Base-by-base conservation (phyloP, 768 basidiomycete species). In the Agaricus subrufescens region DNA sequence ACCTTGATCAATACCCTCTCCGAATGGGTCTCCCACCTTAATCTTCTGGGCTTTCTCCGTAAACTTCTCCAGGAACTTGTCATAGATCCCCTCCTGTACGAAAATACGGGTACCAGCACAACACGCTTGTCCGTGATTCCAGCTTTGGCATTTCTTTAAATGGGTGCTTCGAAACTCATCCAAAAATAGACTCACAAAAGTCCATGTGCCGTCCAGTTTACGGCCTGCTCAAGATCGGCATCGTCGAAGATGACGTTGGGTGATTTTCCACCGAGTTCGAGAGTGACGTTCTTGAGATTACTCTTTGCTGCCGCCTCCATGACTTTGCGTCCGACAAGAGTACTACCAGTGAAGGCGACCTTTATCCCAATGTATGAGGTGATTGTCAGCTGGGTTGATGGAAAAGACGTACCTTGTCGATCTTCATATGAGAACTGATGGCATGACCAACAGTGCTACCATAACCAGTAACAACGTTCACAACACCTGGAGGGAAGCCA, bases 341-440 rank as follows among this genome's bases (percentile, higher is more conserved):
- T 91, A 57, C 86, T 88, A 2, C 92, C 93, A 0, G 94, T 96
- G 74, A 96, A 95, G 0, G 91, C 87, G 29, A 94, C 77, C 55
- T 56, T 11, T 31, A 15, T 10, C 89, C 58, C 82, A 8, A 42
- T 4, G 6, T 5, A 42, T 19, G 15, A 19, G n/a, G 40, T 78
- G 61, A 90, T 71, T 11, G 61, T 8, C 34, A 34, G 71, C 60
- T 74, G 75, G 71, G 89, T 86, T 37, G 74, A 71, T 4, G 77
- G 65, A 54, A 90, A 87, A 85, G 15, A 47, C 46, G 4, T 12
- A 56, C 55, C 39, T 84, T 93, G 48, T 84, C 81, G 60, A 94
- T 86, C n/a, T 73, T 75, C 67, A 75, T 75, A 70, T 93, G 89
- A n/a, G 76, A 71, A 2, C 80, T 71, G 57, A 95, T 85, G 14